These are phyloP conservation scores for Amylocystis lapponica DNA, from an alignment of 768 basidiomycete species.

Conservation along the genomic window DNA sequence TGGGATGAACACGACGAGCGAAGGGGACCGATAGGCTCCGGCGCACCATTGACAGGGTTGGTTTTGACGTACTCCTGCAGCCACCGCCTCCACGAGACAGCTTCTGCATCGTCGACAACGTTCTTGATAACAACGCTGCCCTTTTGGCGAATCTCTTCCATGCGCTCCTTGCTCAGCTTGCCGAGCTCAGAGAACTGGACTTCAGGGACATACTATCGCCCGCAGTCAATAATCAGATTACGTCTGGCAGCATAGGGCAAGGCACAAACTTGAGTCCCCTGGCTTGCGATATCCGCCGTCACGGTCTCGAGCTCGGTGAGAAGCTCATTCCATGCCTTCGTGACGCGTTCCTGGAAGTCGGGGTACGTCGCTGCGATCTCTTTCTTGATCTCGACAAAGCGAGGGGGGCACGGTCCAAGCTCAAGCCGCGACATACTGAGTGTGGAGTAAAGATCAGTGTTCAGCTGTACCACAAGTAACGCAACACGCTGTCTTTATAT, in stretches of 20 bases:
- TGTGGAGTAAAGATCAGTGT: too few species aligned
- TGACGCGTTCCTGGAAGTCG: slow-evolving; percentile 44
- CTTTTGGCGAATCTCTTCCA: slow-evolving; percentile 45
- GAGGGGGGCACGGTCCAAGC: slow-evolving; percentile 35
- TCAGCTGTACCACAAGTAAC: too few species aligned
- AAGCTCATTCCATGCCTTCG: slow-evolving; percentile 53
- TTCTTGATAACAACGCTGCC: slow-evolving; percentile 59
- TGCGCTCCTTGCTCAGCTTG: slow-evolving; percentile 37
- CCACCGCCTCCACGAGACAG: slow-evolving; percentile 50
- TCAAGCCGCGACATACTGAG: slow-evolving; percentile 7
- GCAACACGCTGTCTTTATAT: too few species aligned
- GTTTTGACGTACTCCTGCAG: slow-evolving; percentile 50
- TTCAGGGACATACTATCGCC: slow-evolving; percentile 51
- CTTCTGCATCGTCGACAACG: slow-evolving; percentile 53
- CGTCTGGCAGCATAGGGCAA: not conserved
- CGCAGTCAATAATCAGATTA: too few species aligned
- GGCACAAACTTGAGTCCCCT: slow-evolving; percentile 44
- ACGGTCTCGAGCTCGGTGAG: slow-evolving; percentile 42
- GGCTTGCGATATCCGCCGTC: slow-evolving; percentile 38
- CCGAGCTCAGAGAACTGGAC: slow-evolving; percentile 51
- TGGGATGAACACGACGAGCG: not conserved
- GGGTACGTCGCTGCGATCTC: slow-evolving; percentile 48
- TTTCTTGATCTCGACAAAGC: slow-evolving; percentile 52
- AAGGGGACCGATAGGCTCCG: too few species aligned
- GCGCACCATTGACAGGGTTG: slow-evolving; percentile 55